phyloP scores from a whole-genome alignment of 176 grass and related monocot genomes.

The Carex scoparia region DNA sequence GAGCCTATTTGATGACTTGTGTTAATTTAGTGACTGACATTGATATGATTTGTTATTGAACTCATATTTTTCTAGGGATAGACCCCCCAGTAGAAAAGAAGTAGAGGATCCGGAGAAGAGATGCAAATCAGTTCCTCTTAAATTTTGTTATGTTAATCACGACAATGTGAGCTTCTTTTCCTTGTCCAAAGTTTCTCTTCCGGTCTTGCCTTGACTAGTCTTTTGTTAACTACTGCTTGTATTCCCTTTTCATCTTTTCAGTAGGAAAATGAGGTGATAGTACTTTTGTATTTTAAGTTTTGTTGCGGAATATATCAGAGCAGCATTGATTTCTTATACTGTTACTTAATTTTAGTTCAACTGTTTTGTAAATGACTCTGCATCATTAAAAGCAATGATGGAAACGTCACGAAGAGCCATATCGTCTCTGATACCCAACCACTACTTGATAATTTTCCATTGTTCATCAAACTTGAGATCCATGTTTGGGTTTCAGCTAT shows the following conservation, averaged over 20 bases:
- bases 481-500: no score
- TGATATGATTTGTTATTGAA: not conserved
- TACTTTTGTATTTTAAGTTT: not conserved
- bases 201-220: constrained; percentile 35
- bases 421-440: not conserved
- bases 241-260: not conserved
- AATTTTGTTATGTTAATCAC: constrained; percentile 37
- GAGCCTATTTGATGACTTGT: not conserved
- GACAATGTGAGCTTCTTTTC: constrained; percentile 49
- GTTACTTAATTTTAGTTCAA: not conserved
- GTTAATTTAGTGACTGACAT: not conserved
- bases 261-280: not conserved
- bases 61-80: constrained; percentile 14
- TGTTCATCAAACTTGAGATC: not conserved
- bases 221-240: no score
- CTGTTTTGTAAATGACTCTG: not conserved
- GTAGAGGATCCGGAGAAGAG: constrained; percentile 29
- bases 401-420: not conserved
- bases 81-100: constrained; percentile 30
- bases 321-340: not conserved
- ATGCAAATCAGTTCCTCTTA: constrained; percentile 29
- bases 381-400: not conserved
- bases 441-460: not conserved
- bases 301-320: not conserved
- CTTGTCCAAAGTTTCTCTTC: constrained; percentile 28